Percentiles rank a stretch among this genome's conserved stretches.
phyloP scores from a whole-genome alignment of 345 rosid species.

The Luvunga scandens region DNA sequence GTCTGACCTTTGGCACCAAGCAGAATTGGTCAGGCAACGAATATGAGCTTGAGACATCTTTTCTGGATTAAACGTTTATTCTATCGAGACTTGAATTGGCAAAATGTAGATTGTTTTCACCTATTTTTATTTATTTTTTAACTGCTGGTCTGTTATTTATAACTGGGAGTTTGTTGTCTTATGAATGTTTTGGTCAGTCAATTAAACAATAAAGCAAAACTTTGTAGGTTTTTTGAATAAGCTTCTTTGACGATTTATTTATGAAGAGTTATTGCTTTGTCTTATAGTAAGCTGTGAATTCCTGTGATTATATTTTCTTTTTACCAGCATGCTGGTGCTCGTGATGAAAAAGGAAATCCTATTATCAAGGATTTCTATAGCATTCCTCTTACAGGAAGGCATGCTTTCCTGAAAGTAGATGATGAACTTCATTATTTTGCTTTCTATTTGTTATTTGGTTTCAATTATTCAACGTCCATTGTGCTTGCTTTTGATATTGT shows the following conservation, averaged over 20 bases:
- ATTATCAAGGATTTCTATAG: slow-evolving; percentile 72
- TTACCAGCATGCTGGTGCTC: slow-evolving; percentile 73
- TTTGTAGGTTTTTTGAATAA: not conserved
- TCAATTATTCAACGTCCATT: not conserved
- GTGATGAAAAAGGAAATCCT: slow-evolving; percentile 75
- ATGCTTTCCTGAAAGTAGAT: slow-evolving; percentile 15
- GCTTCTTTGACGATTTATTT: slow-evolving; percentile 1
- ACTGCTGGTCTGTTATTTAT: not conserved
- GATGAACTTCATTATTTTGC: not conserved
- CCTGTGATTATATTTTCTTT: not conserved
- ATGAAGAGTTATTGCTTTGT: not conserved
- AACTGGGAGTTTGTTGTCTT: not conserved
- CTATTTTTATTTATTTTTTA: not conserved
- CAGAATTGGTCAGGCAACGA: not conserved
- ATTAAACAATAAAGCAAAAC: not conserved
- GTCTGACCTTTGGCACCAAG: not conserved
- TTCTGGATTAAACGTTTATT: not conserved
- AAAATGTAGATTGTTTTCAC: not conserved
- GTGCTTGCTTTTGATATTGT: slow-evolving; percentile 13
- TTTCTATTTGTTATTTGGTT: slow-evolving; percentile 1
- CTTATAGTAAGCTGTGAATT: not conserved
- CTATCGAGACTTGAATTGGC: not conserved
- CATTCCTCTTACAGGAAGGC: slow-evolving; percentile 96
- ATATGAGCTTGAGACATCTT: not conserved
- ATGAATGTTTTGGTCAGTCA: not conserved